Base-by-base conservation (phyloP, 371 early-diverging fungal genomes). In the Apophysomyces trapeziformis region DNA sequence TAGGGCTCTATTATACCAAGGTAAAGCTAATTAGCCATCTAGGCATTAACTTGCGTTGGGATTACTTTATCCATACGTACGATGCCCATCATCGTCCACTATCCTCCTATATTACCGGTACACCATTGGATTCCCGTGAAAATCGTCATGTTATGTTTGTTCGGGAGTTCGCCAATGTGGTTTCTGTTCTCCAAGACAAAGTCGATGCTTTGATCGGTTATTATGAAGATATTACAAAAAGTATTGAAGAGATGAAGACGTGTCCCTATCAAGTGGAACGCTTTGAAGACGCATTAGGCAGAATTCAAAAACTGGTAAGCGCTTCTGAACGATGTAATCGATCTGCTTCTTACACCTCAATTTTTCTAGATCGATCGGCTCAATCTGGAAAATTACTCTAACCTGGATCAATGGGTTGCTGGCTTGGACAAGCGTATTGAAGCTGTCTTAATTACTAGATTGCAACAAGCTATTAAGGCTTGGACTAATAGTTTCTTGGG, bases 131-230 rank as follows among this genome's bases (percentile, higher is more conserved):
- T 65, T 80, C 83, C 39, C 82, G 89, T 18, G 95, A 96, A 68
- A 94, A 92, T 73, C 88, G 93, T 39, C 95, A 97, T 67, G 91
- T 95, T 8, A 87, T 86, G 68, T 98, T 96, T 86, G 99, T 99
- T 13, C 90, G 95, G 46, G 97, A 97, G 60, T 95, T 99, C 76
- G 93, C 96, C 1, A 86, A 87, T 32, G 89, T 89, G 0, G 95
- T 99, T 3, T 89, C 93, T 16, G 80, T 91, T n/a, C 96, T 96
- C 85, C 98, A 97, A 75, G 97, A 97, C 69, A 98, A 99, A 77
- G 93, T 93, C 5, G 93, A 92, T 68, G 74, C 89, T 0, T 86
- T 96, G 57, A 90, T 98, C 46, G 71, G 86, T 12, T 89, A 93
- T 57, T 88, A 92, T 70, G 93, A 92, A 58, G 92, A 94, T 41